Base-by-base conservation (phyloP, 2,329 filamentous ascomycete species). In the Trichoderma aggressivum region DNA sequence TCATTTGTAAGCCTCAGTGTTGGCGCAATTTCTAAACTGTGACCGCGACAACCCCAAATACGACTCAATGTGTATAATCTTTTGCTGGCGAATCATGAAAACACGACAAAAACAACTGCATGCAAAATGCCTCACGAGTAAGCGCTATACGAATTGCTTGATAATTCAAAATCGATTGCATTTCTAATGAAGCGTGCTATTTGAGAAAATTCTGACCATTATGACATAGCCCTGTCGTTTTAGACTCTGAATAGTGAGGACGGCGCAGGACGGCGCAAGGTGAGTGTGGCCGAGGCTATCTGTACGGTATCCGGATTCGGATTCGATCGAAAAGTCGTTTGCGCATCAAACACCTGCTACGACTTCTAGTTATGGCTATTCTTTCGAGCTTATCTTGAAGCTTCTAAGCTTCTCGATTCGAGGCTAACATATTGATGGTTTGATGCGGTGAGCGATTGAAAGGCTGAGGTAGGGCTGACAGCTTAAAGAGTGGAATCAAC, bases 201-300 rank as follows among this genome's bases (percentile, higher is more conserved):
- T 47, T 56, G 59, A 18, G 26, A 36, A 32, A 64, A 43, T 28
- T 43, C 60, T 62, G 43, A 58, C 8, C 59, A 63, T 56, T 64
- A 70, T 70, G 67, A 70, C 67, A 70, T 70, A 58, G 67, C 67
- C 67, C 67, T 70, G 67, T 70, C 59, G 47, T 55, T 70, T 70
- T 70, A 70, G 59, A 58, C 59, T 64, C 8, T 58, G 32, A 47
- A 63, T 63, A 16, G 28, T 43, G 59, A 12, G 16, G n/a, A 56
- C 58, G 59, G 67, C 53, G 59, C 34, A 26, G 62, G 11, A 36
- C 32, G 47, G 30, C 21, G 30, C 16, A 59, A 7, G 32, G 10
- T 3, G 64, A 56, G n/a, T 28, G 32, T 39, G 12, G 24, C 64
- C 53, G 47, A 58, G 47, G 47, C 24, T 66, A 12, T 14, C 30